Evolutionary conservation across 345 rosid species (phyloP).

Genomic region (Trapa bicornis): DNA sequence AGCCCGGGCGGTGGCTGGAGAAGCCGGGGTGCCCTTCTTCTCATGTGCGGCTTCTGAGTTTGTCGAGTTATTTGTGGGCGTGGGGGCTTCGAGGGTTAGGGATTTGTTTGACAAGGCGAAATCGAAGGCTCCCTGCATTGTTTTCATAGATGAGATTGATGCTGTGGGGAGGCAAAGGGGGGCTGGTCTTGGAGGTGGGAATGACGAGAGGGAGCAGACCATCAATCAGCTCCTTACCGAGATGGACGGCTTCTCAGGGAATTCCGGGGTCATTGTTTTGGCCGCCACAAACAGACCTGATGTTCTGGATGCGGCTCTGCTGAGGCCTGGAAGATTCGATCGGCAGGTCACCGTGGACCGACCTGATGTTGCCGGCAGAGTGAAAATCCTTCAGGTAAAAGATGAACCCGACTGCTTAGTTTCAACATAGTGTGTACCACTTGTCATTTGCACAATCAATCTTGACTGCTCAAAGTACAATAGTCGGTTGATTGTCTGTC

Average conservation of each 20-base stretch:
- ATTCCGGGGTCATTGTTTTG: slow-evolving; percentile 82
- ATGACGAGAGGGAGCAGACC: slow-evolving; percentile 89
- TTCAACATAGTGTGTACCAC: no score
- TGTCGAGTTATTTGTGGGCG: slow-evolving; percentile 79
- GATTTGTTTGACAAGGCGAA: slow-evolving; percentile 83
- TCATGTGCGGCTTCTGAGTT: slow-evolving; percentile 73
- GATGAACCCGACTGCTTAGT: no score
- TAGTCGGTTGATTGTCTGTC: no score
- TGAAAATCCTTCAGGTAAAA: slow-evolving; percentile 73
- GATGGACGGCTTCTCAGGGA: slow-evolving; percentile 88
- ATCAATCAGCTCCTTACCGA: slow-evolving; percentile 77
- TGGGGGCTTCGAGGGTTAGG: slow-evolving; percentile 81
- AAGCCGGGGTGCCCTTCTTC: slow-evolving; percentile 81
- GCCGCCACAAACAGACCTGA: slow-evolving; percentile 86
- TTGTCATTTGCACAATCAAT: no score
- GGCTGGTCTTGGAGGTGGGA: slow-evolving; percentile 89
- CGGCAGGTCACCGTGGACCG: slow-evolving; percentile 79
- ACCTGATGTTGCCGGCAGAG: slow-evolving; percentile 93
- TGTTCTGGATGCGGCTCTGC: slow-evolving; percentile 66
- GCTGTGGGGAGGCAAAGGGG: slow-evolving; percentile 95
- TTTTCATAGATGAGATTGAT: slow-evolving; percentile 81
- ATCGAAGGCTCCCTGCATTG: slow-evolving; percentile 71
- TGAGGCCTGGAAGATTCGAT: slow-evolving; percentile 90
- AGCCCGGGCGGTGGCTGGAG: slow-evolving; percentile 84
- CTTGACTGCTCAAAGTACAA: no score